These are phyloP conservation scores for Lyophyllum decastes DNA, from an alignment of 768 basidiomycete genomes.

Conservation along the genomic window DNA sequence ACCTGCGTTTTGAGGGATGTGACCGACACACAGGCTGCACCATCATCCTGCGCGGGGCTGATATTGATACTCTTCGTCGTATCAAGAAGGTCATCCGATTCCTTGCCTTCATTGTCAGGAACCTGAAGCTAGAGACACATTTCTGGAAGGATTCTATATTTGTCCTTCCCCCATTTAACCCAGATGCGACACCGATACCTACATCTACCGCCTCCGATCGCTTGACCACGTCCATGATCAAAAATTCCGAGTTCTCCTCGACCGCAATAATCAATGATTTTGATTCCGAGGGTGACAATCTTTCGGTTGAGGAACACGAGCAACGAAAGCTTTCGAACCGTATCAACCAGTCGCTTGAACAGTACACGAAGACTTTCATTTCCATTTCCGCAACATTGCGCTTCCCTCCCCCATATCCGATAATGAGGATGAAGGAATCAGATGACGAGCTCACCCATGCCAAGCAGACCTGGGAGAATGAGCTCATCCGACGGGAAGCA, in stretches of 20 bases:
- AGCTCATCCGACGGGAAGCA: conserved; percentile 78
- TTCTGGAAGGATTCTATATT: conserved; percentile 91
- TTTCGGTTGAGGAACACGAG: conserved; percentile 74
- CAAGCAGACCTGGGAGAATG: conserved; percentile 85
- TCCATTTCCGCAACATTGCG: conserved; percentile 92
- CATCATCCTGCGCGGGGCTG: conserved; percentile 85
- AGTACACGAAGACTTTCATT: conserved; percentile 84
- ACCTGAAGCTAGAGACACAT: conserved; percentile 90
- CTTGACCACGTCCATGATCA: conserved; percentile 24
- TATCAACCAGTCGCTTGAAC: conserved; percentile 80
- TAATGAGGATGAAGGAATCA: conserved; percentile 85
- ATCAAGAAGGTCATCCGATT: conserved; percentile 94
- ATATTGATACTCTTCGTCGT: conserved; percentile 75
- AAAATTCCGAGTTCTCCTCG: conserved; percentile 5
- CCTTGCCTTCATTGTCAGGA: conserved; percentile 89
- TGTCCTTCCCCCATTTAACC: conserved; percentile 64
- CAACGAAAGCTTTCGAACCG: conserved; percentile 69
- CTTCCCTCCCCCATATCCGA: conserved; percentile 90
- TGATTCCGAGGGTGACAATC: conserved; percentile 39
- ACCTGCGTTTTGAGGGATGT: conserved; percentile 98
- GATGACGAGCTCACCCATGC: conserved; percentile 74
- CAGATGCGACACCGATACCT: conserved; percentile 61
- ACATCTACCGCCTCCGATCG: conserved; percentile 32
- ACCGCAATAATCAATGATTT: conserved; percentile 28
- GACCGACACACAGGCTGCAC: conserved; percentile 93